These are phyloP conservation scores for Phytophthora pistaciae DNA, from an alignment of 352 stramenopile species.

Conservation along the genomic window DNA sequence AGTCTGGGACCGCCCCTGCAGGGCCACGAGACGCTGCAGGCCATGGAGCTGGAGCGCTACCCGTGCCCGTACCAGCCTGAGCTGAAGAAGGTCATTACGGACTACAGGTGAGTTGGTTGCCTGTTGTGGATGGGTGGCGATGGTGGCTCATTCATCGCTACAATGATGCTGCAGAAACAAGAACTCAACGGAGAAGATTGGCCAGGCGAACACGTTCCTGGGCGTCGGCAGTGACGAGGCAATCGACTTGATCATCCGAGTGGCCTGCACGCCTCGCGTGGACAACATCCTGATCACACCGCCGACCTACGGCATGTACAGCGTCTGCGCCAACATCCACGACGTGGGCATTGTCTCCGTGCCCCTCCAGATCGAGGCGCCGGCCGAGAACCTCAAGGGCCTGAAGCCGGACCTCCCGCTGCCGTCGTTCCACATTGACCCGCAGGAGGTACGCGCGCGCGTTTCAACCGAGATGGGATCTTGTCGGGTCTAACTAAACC, in stretches of 20 bases:
- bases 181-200: conserved; percentile 64
- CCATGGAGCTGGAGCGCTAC: conserved; percentile 94
- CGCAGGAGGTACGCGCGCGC: conserved; percentile 51
- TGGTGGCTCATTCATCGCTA: not conserved
- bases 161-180: conserved; percentile 50
- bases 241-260: conserved; percentile 98
- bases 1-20: conserved; percentile 92
- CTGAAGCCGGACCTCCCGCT: conserved; percentile 65
- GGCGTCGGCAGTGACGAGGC: conserved; percentile 99
- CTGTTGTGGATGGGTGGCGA: conserved; percentile 20
- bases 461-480: not conserved
- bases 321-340: conserved; percentile 98
- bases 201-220: conserved; percentile 96
- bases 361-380: conserved; percentile 87
- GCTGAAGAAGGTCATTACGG: conserved; percentile 93
- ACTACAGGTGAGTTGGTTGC: conserved; percentile 58
- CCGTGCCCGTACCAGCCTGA: conserved; percentile 95
- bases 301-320: conserved; percentile 99
- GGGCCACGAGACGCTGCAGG: conserved; percentile 73
- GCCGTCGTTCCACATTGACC: conserved; percentile 87
- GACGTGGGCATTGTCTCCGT: conserved; percentile 95
- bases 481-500: not conserved
- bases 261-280: conserved; percentile 95
- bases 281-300: conserved; percentile 97
- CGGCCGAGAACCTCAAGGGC: conserved; percentile 66